Base-by-base conservation (phyloP, 768 basidiomycete genomes). In the Lactarius akahatsu region DNA sequence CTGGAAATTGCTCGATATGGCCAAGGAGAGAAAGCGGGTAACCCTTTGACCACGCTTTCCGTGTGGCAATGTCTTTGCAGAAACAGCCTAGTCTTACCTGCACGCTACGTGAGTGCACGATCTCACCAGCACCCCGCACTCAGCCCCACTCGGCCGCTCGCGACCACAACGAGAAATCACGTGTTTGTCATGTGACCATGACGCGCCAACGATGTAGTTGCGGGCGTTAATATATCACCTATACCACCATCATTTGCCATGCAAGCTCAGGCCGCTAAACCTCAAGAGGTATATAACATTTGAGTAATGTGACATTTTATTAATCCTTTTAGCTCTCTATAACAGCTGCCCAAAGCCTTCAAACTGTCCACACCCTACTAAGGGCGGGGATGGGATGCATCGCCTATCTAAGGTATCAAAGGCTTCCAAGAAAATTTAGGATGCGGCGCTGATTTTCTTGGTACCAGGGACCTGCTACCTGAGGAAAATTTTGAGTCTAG, bases 311-410 rank as follows among this genome's bases (percentile, higher is more conserved):
- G 20, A 45, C 58, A 55, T 1, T 18, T 57, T 69, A n/a, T 63
- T 47, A 57, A 64, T 34, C 57, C 23, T 57, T 28, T 20, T 47
- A 75, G 76, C 69, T 76, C 13, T 63, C 69, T 4, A 62, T 77
- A 32, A 77, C 77, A 4, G 73, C 72, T 16, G 78, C 86, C 73
- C 88, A 90, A 68, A 92, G 90, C 72, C 76, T 91, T 61, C 82
- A 83, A 50, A 86, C 86, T 23, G 84, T 92, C 13, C 84, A 92
- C 72, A 91, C 89, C 13, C 78, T 93, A 52, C 77, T 93, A 7
- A 82, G 81, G 66, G 89, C 91, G 10, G 88, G 89, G 11, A 75
- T 93, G 54, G 89, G 89, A 0, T 89, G 89, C 62, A 90, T 93
- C 62, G 85, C 90, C 18, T 93, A 87, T 74, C 76, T 93, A 65